phyloP scores from a whole-genome alignment of 179 eudicot species.

The Spergularia azorica region DNA sequence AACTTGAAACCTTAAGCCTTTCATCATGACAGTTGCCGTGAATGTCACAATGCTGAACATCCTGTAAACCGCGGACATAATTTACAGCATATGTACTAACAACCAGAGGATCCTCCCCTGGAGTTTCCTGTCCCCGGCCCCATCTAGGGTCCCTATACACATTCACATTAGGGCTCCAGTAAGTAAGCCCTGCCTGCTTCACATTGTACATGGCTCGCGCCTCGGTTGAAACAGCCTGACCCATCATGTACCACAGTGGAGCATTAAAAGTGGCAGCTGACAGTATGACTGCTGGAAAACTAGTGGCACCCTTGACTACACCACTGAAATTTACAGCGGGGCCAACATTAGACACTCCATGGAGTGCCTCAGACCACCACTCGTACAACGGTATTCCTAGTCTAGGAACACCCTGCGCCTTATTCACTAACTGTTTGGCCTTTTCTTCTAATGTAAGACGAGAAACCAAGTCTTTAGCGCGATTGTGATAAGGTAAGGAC shows the following conservation, averaged over 20 bases:
- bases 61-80: constrained; percentile 56
- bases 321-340: constrained; percentile 46
- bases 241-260: constrained; percentile 56
- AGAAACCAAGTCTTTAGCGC: constrained; percentile 41
- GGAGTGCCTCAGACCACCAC: constrained; percentile 75
- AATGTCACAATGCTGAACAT: constrained; percentile 7
- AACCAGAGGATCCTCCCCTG: constrained; percentile 50
- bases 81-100: constrained; percentile 48
- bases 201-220: constrained; percentile 64
- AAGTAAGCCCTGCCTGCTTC: constrained; percentile 60
- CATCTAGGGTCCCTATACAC: constrained; percentile 61
- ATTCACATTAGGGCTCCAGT: constrained; percentile 68
- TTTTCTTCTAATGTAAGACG: constrained; percentile 43
- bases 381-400: constrained; percentile 42
- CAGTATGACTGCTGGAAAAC: constrained; percentile 57
- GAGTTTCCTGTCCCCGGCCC: constrained; percentile 48
- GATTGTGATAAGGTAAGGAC: constrained; percentile 25
- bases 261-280: constrained; percentile 61
- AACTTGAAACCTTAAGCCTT: constrained; percentile 54
- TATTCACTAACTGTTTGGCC: constrained; percentile 31
- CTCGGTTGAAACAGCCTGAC: constrained; percentile 56
- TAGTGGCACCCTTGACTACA: constrained; percentile 60
- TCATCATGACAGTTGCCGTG: constrained; percentile 25
- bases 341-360: constrained; percentile 60
- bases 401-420: constrained; percentile 33